Conservation (phyloP, 2,329 filamentous ascomycete genomes). For the Endoconidiophora laricicola region DNA sequence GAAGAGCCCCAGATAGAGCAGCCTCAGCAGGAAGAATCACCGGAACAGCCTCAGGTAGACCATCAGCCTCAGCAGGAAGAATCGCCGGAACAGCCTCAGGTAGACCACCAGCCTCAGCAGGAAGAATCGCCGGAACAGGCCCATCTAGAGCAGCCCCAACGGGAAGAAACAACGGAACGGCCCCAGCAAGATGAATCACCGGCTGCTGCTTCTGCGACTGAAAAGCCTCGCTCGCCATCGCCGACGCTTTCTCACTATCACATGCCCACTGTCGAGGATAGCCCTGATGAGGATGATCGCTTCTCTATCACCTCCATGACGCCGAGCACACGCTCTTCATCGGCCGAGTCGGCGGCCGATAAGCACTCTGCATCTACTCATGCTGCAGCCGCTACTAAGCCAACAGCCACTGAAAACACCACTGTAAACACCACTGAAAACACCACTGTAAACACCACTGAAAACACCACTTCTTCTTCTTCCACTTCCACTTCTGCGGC, state of each 20-base stretch:
- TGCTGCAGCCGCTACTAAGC: neutral
- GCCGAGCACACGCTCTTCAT: slow-evolving; percentile 14
- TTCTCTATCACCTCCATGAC: slow-evolving; percentile 16
- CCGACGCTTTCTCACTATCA: slow-evolving; percentile 22
- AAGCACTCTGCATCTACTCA: slow-evolving; percentile 5
- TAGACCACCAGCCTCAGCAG: too few relatives aligned
- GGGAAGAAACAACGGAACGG: neutral
- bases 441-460: too few relatives aligned
- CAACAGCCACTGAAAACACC: neutral
- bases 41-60: too few relatives aligned
- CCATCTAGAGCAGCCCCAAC: neutral
- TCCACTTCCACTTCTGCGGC: too few relatives aligned
- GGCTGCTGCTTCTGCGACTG: slow-evolving; percentile 16
- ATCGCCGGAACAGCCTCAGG: too few relatives aligned
- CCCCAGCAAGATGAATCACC: too few relatives aligned
- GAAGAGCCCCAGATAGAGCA: slow-evolving; percentile 24
- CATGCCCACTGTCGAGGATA: slow-evolving; percentile 47
- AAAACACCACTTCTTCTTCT: neutral
- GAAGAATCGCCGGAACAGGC: neutral
- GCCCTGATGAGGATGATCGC: slow-evolving; percentile 18
- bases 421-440: neutral
- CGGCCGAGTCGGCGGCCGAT: slow-evolving; percentile 13
- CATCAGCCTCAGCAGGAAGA: too few relatives aligned
- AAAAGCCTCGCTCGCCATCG: slow-evolving; percentile 14
- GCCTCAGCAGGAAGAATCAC: too few relatives aligned